phyloP scores from a whole-genome alignment of 2,329 filamentous ascomycete species.

The Leptosphaerulina australis region DNA sequence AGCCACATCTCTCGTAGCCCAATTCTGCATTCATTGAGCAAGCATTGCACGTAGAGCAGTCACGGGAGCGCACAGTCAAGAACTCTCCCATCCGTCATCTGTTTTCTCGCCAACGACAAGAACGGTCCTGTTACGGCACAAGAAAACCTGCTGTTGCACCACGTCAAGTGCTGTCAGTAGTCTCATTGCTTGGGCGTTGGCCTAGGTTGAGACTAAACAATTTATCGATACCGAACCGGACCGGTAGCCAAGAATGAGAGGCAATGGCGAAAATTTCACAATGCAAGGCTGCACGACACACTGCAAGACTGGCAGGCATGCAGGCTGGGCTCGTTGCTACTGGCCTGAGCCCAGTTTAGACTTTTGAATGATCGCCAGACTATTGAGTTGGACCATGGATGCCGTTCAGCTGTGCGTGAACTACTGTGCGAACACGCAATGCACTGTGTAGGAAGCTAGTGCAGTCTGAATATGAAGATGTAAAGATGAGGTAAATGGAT shows the following conservation, averaged over 20 bases:
- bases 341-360: slow-evolving; percentile 1
- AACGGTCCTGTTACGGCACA: not conserved
- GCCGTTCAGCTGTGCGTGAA: not conserved
- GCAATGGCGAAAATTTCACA: slow-evolving; percentile 1
- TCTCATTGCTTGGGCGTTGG: not conserved
- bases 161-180: slow-evolving; percentile 4
- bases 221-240: not conserved
- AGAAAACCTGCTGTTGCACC: slow-evolving; percentile 7
- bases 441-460: not conserved
- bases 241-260: slow-evolving; percentile 5
- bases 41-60: not conserved
- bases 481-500: slow-evolving; percentile 12
- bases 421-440: not conserved
- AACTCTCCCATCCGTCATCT: slow-evolving; percentile 2
- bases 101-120: not conserved
- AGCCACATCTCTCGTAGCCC: too few species aligned
- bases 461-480: slow-evolving; percentile 2
- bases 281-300: not conserved
- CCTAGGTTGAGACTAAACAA: slow-evolving; percentile 1
- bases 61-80: not conserved
- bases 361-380: not conserved
- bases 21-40: too few species aligned
- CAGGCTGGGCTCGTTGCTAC: slow-evolving; percentile 9
- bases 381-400: too few species aligned
- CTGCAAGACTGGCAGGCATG: slow-evolving; percentile 10